phyloP scores from a whole-genome alignment of 2,329 filamentous ascomycete genomes.

The Fusarium longipes region DNA sequence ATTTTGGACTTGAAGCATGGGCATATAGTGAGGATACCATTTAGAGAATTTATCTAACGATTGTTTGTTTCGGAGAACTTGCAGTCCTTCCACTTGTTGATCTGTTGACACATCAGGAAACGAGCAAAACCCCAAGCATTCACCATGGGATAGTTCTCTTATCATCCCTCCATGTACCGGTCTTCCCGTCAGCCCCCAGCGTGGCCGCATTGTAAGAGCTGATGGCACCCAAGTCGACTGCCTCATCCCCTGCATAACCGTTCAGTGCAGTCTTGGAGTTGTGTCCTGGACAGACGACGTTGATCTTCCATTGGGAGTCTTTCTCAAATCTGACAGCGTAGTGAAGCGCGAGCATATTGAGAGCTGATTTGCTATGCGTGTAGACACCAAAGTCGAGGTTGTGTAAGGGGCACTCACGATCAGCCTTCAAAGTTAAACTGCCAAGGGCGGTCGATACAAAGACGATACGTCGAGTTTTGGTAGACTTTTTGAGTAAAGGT shows the following conservation, averaged over 20 bases:
- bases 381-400: slow-evolving; percentile 14
- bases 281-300: slow-evolving; percentile 23
- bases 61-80: slow-evolving; percentile 18
- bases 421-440: slow-evolving; percentile 29
- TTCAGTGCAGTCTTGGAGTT: slow-evolving; percentile 21
- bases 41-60: slow-evolving; percentile 36
- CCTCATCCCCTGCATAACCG: slow-evolving; percentile 8
- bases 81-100: not conserved
- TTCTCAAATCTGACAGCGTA: slow-evolving; percentile 24
- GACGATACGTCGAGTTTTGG: slow-evolving; percentile 16
- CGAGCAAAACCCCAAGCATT: not conserved
- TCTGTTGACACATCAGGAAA: not conserved
- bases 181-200: slow-evolving; percentile 8
- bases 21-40: slow-evolving; percentile 38
- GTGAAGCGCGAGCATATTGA: slow-evolving; percentile 37
- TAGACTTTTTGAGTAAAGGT: slow-evolving; percentile 24
- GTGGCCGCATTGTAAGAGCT: slow-evolving; percentile 11
- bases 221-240: slow-evolving; percentile 15
- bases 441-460: slow-evolving; percentile 33
- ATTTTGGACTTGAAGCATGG: slow-evolving; percentile 31
- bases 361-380: slow-evolving; percentile 32
- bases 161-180: slow-evolving; percentile 19
- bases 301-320: slow-evolving; percentile 22
- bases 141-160: slow-evolving; percentile 18
- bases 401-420: not conserved